phyloP scores from a whole-genome alignment of 2,329 filamentous ascomycete species.

The Stachybotrys echinatus region DNA sequence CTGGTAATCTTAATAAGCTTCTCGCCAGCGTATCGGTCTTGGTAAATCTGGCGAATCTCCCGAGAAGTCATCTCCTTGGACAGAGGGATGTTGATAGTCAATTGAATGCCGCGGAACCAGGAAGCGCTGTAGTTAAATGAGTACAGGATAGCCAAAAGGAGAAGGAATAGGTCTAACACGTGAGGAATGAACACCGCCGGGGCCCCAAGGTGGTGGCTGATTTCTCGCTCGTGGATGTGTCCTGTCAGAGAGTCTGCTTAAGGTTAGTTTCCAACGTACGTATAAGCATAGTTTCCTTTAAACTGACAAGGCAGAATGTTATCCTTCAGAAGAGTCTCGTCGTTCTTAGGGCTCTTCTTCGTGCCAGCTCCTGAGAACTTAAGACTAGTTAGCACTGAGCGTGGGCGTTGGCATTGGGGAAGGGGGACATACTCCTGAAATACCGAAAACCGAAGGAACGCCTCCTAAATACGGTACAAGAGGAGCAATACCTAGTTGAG shows the following conservation, averaged over 20 bases:
- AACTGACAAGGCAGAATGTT: constrained; percentile 94
- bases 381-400: not conserved
- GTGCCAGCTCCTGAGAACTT: constrained; percentile 93
- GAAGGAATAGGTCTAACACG: too few species aligned
- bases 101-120: constrained; percentile 95
- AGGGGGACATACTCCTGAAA: constrained; percentile 61
- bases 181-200: constrained; percentile 85
- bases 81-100: constrained; percentile 86
- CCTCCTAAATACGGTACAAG: too few species aligned
- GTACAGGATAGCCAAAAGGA: too few species aligned
- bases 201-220: constrained; percentile 69
- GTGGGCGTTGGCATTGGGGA: not conserved
- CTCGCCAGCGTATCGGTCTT: constrained; percentile 93
- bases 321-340: constrained; percentile 73
- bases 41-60: constrained; percentile 90
- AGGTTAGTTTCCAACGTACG: too few species aligned
- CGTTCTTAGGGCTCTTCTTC: constrained; percentile 91
- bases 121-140: too few species aligned
- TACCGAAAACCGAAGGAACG: constrained; percentile 79
- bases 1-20: constrained; percentile 90
- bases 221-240: constrained; percentile 93
- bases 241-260: constrained; percentile 63
- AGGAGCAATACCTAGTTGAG: constrained; percentile 88
- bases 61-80: constrained; percentile 82
- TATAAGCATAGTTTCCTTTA: too few species aligned